Evolutionary conservation across 2,329 filamentous ascomycete species (phyloP).

Genomic region (Hymenoscyphus fraxineus): DNA sequence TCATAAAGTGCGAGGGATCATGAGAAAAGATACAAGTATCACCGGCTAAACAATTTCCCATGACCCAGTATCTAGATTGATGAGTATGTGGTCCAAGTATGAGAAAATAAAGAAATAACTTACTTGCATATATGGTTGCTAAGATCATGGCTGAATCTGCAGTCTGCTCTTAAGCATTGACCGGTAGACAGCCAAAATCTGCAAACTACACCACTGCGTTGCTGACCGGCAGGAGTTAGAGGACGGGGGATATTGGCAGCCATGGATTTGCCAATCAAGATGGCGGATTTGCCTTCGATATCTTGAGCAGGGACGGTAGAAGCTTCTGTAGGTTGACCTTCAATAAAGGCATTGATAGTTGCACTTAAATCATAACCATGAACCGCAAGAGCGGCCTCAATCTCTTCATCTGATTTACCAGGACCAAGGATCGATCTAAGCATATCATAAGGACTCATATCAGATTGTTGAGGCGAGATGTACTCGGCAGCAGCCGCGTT

Average conservation of each 20-base stretch:
- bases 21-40: slow-evolving; percentile 96
- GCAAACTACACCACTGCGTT: slow-evolving; percentile 86
- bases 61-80: slow-evolving; percentile 77
- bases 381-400: slow-evolving; percentile 81
- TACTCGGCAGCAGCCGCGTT: slow-evolving; percentile 82
- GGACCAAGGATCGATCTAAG: slow-evolving; percentile 90
- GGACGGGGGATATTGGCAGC: slow-evolving; percentile 68
- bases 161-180: slow-evolving; percentile 93
- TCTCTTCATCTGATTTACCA: slow-evolving; percentile 86
- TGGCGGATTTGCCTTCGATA: slow-evolving; percentile 57
- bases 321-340: slow-evolving; percentile 55
- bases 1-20: slow-evolving; percentile 83
- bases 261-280: slow-evolving; percentile 89
- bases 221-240: slow-evolving; percentile 69
- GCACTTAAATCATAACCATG: slow-evolving; percentile 93
- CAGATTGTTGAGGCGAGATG: slow-evolving; percentile 61
- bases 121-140: slow-evolving; percentile 98
- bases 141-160: slow-evolving; percentile 93
- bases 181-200: slow-evolving; percentile 95
- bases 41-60: slow-evolving; percentile 90
- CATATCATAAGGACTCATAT: slow-evolving; percentile 99
- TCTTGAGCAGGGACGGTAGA: slow-evolving; percentile 43
- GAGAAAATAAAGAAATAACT: slow-evolving; percentile 37
- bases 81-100: slow-evolving; percentile 16
- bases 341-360: slow-evolving; percentile 86